These are phyloP conservation scores for Fraxinus xanthoxyloides DNA, from an alignment of 305 asterid genomes.

Conservation along the genomic window DNA sequence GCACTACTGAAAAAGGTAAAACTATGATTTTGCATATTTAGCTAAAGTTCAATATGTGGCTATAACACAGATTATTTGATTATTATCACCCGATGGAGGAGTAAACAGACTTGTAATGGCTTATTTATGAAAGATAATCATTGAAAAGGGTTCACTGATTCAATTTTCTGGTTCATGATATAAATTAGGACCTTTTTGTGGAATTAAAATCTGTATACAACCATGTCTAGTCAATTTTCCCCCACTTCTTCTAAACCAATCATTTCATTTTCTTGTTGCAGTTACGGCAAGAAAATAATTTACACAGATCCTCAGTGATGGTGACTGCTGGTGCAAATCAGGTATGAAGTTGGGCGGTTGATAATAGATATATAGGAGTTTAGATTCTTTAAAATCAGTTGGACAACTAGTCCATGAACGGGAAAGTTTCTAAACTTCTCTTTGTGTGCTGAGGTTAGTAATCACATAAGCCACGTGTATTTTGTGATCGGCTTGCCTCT, in stretches of 20 bases:
- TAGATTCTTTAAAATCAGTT: background rate
- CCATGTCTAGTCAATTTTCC: background rate
- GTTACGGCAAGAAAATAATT: conserved; percentile 66
- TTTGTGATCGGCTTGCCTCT: background rate
- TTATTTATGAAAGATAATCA: background rate
- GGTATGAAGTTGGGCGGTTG: conserved; percentile 36
- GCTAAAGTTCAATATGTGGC: conserved; percentile 2
- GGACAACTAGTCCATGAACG: background rate
- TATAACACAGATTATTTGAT: background rate
- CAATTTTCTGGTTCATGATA: background rate
- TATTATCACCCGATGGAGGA: conserved; percentile 8
- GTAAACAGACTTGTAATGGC: background rate
- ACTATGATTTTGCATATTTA: background rate
- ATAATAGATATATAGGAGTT: background rate
- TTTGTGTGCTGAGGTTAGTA: background rate
- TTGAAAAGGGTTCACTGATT: conserved; percentile 7
- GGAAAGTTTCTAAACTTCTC: conserved; percentile 10
- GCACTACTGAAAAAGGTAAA: conserved; percentile 71
- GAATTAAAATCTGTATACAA: background rate
- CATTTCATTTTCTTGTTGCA: conserved; percentile 31
- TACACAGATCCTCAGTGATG: conserved; percentile 86
- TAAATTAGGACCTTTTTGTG: background rate
- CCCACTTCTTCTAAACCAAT: background rate
- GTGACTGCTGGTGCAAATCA: conserved; percentile 99
- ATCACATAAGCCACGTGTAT: background rate